Evolutionary conservation across 805 yeast species (phyloP).

Genomic region (Yamadazyma tumulicola): DNA sequence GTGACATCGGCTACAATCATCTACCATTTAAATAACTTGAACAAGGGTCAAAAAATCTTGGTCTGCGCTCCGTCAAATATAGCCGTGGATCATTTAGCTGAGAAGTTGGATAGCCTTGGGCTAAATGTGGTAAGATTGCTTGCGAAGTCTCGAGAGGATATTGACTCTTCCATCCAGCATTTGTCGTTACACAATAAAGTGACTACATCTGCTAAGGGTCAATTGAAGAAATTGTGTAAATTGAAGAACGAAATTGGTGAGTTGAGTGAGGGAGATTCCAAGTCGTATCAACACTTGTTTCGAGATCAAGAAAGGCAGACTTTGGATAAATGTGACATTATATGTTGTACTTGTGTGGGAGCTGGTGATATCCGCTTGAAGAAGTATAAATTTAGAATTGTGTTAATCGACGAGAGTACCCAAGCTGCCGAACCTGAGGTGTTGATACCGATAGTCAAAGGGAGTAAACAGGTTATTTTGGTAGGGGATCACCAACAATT

Average conservation of each 20-base stretch:
- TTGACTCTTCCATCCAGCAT: slow-evolving; percentile 59
- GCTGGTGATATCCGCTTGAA: slow-evolving; percentile 75
- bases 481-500: slow-evolving; percentile 97
- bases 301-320: slow-evolving; percentile 43
- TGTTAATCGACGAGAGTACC: slow-evolving; percentile 87
- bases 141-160: slow-evolving; percentile 78
- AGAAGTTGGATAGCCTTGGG: slow-evolving; percentile 65
- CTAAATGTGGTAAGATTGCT: slow-evolving; percentile 73
- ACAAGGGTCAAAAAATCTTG: slow-evolving; percentile 56
- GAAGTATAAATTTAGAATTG: slow-evolving; percentile 62
- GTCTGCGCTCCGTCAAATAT: slow-evolving; percentile 97
- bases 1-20: slow-evolving; percentile 88
- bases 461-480: slow-evolving; percentile 82
- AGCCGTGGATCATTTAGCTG: slow-evolving; percentile 88
- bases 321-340: slow-evolving; percentile 63
- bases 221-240: slow-evolving; percentile 54
- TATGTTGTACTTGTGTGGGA: slow-evolving; percentile 90
- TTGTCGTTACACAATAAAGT: slow-evolving; percentile 57
- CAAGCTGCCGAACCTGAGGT: slow-evolving; percentile 94
- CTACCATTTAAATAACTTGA: slow-evolving; percentile 64
- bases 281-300: slow-evolving; percentile 13
- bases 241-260: slow-evolving; percentile 69
- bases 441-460: slow-evolving; percentile 82
- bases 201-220: slow-evolving; percentile 45
- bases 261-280: slow-evolving; percentile 52